phyloP scores from a whole-genome alignment of 192 early-diverging fungal species.

The Irineochytrium annulatum region DNA sequence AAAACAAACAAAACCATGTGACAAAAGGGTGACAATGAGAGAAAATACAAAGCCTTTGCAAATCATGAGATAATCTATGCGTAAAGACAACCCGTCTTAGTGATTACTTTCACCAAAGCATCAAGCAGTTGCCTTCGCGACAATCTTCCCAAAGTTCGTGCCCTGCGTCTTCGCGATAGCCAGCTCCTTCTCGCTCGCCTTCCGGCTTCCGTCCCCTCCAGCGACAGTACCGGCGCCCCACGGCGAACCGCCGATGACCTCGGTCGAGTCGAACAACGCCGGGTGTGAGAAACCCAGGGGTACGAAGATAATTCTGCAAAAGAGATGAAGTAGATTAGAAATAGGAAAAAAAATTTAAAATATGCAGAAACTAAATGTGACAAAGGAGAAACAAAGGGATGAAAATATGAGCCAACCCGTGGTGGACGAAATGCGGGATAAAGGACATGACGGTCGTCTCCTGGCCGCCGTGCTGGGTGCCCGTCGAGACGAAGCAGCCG shows the following conservation, averaged over 20 bases:
- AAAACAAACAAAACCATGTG: too few species aligned
- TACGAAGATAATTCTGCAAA: too few species aligned
- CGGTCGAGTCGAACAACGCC: conserved; percentile 48
- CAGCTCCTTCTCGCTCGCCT: conserved; percentile 51
- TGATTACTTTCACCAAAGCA: too few species aligned
- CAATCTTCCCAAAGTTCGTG: conserved; percentile 28
- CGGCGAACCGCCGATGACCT: conserved; percentile 63
- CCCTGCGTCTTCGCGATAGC: conserved; percentile 53
- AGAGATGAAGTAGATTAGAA: background rate
- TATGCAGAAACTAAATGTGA: too few species aligned
- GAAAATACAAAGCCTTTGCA: too few species aligned
- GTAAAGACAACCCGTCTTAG: too few species aligned
- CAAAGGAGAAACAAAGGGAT: conserved; percentile 73
- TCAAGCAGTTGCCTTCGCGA: conserved; percentile 20
- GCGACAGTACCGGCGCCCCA: conserved; percentile 69
- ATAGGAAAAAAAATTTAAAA: background rate
- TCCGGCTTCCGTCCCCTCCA: conserved; percentile 61
- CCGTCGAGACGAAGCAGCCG: conserved; percentile 71
- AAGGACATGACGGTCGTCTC: conserved; percentile 68
- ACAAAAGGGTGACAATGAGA: too few species aligned
- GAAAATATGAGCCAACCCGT: conserved; percentile 75
- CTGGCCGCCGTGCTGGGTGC: conserved; percentile 74
- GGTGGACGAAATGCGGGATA: conserved; percentile 68
- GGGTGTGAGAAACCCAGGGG: too few species aligned
- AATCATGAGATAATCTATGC: too few species aligned